phyloP scores from a whole-genome alignment of 495 filamentous ascomycete species.

The Haplographium delicatum region DNA sequence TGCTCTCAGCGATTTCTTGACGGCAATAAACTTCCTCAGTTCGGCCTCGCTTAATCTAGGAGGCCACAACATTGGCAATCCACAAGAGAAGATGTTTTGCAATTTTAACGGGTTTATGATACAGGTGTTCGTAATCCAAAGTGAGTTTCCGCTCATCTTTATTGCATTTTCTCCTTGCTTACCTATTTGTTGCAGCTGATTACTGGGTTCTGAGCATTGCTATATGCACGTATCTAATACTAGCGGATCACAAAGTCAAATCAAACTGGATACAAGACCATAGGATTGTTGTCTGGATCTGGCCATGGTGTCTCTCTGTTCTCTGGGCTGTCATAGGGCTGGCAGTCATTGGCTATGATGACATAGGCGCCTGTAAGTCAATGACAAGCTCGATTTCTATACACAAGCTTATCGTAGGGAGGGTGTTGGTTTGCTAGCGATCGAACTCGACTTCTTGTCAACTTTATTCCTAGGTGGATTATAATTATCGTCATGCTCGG shows the following conservation, averaged over 20 bases:
- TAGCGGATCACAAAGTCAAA: constrained; percentile 33
- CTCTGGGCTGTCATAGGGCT: constrained; percentile 34
- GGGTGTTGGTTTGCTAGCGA: constrained; percentile 44
- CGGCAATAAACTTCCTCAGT: constrained; percentile 38
- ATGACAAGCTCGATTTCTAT: not conserved
- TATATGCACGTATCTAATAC: constrained; percentile 36
- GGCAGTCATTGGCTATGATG: constrained; percentile 33
- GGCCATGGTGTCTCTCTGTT: constrained; percentile 35
- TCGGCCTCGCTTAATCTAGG: constrained; percentile 34
- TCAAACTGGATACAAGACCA: constrained; percentile 36
- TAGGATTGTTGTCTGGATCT: constrained; percentile 28
- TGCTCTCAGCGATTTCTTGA: constrained; percentile 36
- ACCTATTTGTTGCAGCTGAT: constrained; percentile 26
- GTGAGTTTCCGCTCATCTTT: constrained; percentile 14
- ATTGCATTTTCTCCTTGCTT: not conserved
- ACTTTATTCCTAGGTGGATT: constrained; percentile 38
- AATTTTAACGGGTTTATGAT: constrained; percentile 41
- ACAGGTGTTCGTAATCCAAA: constrained; percentile 42
- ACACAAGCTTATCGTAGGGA: not conserved
- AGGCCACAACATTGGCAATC: constrained; percentile 30
- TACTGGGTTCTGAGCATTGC: constrained; percentile 42
- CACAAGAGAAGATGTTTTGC: constrained; percentile 32
- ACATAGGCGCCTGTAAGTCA: constrained; percentile 36
- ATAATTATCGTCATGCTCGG: constrained; percentile 36
- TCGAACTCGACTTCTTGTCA: constrained; percentile 33